Evolutionary conservation across 306 rosid genomes (phyloP), one percentile per base, ranked within the genome.

Genomic region (Pyrus bretschneideri): DNA sequence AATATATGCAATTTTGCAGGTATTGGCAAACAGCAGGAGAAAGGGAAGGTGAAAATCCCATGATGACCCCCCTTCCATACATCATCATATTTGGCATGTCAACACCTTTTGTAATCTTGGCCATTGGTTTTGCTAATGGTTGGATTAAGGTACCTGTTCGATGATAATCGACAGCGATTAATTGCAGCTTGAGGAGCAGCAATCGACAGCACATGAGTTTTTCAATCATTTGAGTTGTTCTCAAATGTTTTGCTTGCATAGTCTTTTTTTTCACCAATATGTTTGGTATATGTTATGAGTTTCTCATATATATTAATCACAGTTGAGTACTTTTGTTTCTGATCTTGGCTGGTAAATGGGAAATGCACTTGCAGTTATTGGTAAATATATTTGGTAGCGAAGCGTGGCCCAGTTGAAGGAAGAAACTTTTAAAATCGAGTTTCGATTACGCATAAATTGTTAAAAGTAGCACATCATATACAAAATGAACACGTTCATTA

Each of bases 11-110:
- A 2, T 72, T 54, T 42, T 66, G 83, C 78, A 92, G 96, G 91
- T 95, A 92, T 73, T 95, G 99, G 99, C 97, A 92, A 81, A 84
- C 99, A 78, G 97, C 97, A 57, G 97, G 99, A 74, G 92, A 95
- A 75, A 90, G 97, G 72, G 97, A 89, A 87, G 97, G 97, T 68
- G 98, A 95, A 80, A 95, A 95, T 82, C 98, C 98, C 29, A 92
- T 95, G 98, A 92, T 68, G 86, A 90, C 97, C 15, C 98, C 98
- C 71, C 87, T 94, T 79, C 98, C 98, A 81, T 94, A 91, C 81
- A 94, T 94, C 12, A 92, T 94, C 87, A 84, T 92, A 59, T 92
- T 94, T 87, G 98, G 98, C 67, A 91, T 94, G 97, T 92, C 98
- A 35, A 94, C 99, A 13, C 98, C 99, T 75, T 95, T 95, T 85